phyloP scores from a whole-genome alignment of 345 rosid genomes.

The Chamaenerion angustifolium region DNA sequence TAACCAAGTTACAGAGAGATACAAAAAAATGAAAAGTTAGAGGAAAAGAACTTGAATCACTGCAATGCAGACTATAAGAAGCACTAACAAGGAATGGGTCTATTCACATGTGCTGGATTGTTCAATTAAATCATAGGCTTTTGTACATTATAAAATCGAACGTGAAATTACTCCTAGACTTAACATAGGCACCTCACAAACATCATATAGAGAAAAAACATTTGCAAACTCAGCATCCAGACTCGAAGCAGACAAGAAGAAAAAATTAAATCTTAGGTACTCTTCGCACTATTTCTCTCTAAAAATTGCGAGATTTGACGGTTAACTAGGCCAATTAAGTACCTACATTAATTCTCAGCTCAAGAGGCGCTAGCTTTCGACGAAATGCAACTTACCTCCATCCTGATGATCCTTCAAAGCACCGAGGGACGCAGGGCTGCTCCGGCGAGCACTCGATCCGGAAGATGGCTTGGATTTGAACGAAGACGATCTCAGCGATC shows the following conservation, averaged over 20 bases:
- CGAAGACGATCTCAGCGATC: conserved; percentile 49
- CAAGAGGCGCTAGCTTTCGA: background rate
- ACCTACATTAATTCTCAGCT: background rate
- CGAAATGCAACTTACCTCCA: conserved; percentile 37
- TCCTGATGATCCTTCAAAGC: conserved; percentile 22
- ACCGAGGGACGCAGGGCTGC: conserved; percentile 35
- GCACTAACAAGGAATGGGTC: too few relatives aligned
- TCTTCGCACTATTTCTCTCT: too few relatives aligned
- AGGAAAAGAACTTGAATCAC: background rate
- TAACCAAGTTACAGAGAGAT: conserved; percentile 1
- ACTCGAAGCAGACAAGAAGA: too few relatives aligned
- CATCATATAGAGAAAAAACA: too few relatives aligned
- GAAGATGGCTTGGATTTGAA: conserved; percentile 48
- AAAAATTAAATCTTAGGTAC: too few relatives aligned
- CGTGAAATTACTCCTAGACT: too few relatives aligned
- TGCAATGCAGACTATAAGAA: background rate
- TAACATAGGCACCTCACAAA: too few relatives aligned
- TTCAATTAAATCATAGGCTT: too few relatives aligned
- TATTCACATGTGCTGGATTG: too few relatives aligned
- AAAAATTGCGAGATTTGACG: too few relatives aligned
- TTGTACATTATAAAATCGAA: too few relatives aligned
- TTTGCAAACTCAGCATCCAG: too few relatives aligned
- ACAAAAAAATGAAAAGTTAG: background rate
- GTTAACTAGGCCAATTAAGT: background rate
- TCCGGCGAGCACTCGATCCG: conserved; percentile 49